Evolutionary conservation across 306 rosid species (phyloP).

Genomic region (Corylus heterophylla): DNA sequence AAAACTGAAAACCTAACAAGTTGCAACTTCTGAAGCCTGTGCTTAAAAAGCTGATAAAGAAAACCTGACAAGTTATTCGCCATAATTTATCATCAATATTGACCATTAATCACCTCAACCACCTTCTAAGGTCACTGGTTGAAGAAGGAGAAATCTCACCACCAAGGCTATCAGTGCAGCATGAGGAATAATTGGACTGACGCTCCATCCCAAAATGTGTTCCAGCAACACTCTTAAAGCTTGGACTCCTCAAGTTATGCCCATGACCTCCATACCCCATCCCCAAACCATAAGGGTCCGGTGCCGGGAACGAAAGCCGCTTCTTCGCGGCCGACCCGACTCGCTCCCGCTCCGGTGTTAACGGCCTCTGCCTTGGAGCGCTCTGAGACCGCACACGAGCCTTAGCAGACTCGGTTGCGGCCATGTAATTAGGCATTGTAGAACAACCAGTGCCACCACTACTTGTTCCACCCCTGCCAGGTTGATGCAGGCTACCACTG

Average conservation of each 20-base stretch:
- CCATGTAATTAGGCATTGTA: conserved; percentile 93
- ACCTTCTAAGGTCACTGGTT: conserved; percentile 79
- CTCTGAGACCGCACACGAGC: conserved; percentile 89
- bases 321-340: conserved; percentile 83
- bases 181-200: conserved; percentile 89
- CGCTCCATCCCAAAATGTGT: conserved; percentile 71
- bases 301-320: conserved; percentile 83
- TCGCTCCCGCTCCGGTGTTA: conserved; percentile 86
- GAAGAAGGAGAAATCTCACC: conserved; percentile 93
- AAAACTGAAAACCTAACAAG: conserved; percentile 32
- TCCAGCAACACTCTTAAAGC: conserved; percentile 77
- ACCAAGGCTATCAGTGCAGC: conserved; percentile 83
- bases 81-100: conserved; percentile 12
- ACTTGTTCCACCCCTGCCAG: conserved; percentile 44
- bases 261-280: conserved; percentile 59
- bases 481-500: conserved; percentile 51
- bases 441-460: conserved; percentile 19
- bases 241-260: conserved; percentile 81
- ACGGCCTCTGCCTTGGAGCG: conserved; percentile 89
- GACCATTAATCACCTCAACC: conserved; percentile 62
- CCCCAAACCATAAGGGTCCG: conserved; percentile 61
- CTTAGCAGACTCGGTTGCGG: conserved; percentile 94
- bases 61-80: conserved; percentile 12
- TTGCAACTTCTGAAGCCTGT: conserved; percentile 1
- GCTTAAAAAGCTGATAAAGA: not conserved